These are phyloP conservation scores for Neopestalotiopsis rosae DNA, from an alignment of 2,329 filamentous ascomycete species.

Conservation along the genomic window DNA sequence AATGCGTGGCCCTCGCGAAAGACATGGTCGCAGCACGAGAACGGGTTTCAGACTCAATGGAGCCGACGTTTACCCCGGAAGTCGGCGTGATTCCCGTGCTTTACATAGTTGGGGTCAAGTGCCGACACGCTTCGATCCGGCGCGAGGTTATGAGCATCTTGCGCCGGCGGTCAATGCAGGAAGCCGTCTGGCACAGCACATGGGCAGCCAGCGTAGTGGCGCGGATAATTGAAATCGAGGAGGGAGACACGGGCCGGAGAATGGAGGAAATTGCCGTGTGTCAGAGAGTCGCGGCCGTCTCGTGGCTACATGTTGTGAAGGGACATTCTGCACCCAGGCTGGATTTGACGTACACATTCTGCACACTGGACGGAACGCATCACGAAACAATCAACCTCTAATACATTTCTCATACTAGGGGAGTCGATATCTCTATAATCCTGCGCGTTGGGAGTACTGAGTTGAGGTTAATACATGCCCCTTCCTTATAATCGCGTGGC, in stretches of 20 bases:
- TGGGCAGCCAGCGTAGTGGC: slow-evolving; percentile 35
- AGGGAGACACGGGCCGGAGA: slow-evolving; percentile 25
- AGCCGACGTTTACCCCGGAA: slow-evolving; percentile 40
- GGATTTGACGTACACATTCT: slow-evolving; percentile 39
- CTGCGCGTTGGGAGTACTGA: no score
- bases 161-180: slow-evolving; percentile 31
- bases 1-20: slow-evolving; percentile 30
- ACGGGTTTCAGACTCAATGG: slow-evolving; percentile 27
- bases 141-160: slow-evolving; percentile 36
- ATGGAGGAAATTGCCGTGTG: slow-evolving; percentile 34
- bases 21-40: slow-evolving; percentile 29
- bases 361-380: slow-evolving; percentile 29
- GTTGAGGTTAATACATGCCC: no score
- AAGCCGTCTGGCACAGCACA: slow-evolving; percentile 41
- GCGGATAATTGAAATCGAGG: slow-evolving; percentile 42
- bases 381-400: slow-evolving; percentile 28
- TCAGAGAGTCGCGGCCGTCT: slow-evolving; percentile 37
- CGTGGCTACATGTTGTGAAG: slow-evolving; percentile 26
- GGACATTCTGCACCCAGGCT: slow-evolving; percentile 28
- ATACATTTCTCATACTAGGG: no score
- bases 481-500: no score
- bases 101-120: slow-evolving; percentile 42
- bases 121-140: slow-evolving; percentile 38
- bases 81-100: slow-evolving; percentile 38
- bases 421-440: no score